A percentile compares a stretch with the other conserved stretches of the same genome.
phyloP scores from a whole-genome alignment of 805 yeast genomes.

The Cyberlindnera mississippiensis region DNA sequence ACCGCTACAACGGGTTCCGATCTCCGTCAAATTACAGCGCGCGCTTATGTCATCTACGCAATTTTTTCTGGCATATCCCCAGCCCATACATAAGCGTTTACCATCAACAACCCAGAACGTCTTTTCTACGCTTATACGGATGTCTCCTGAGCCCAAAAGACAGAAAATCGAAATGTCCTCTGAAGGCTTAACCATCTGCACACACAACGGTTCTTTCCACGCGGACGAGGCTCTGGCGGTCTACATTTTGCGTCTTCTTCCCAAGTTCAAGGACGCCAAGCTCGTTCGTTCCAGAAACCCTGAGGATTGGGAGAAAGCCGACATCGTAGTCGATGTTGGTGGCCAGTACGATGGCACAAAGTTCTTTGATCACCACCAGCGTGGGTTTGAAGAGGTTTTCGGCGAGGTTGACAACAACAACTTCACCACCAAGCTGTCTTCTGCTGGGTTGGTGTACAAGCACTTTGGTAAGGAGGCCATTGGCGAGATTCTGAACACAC shows the following conservation, averaged over 20 bases:
- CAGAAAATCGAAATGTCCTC: slow-evolving; percentile 25
- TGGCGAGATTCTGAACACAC: slow-evolving; percentile 41
- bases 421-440: slow-evolving; percentile 75
- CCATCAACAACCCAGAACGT: too few relatives aligned
- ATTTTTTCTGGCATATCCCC: slow-evolving; percentile 2
- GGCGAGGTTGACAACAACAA: slow-evolving; percentile 32
- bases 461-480: slow-evolving; percentile 76
- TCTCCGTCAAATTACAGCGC: slow-evolving; percentile 6
- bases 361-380: slow-evolving; percentile 94
- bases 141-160: slow-evolving; percentile 21
- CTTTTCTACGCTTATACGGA: neutral
- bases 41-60: slow-evolving; percentile 11
- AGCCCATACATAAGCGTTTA: neutral
- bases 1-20: too few relatives aligned
- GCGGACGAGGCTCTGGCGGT: slow-evolving; percentile 97
- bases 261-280: slow-evolving; percentile 60
- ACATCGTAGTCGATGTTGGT: slow-evolving; percentile 92
- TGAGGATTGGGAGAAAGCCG: slow-evolving; percentile 77
- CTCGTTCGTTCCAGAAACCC: slow-evolving; percentile 84
- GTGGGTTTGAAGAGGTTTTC: slow-evolving; percentile 81
- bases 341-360: slow-evolving; percentile 85
- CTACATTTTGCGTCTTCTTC: slow-evolving; percentile 70
- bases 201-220: slow-evolving; percentile 92
- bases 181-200: slow-evolving; percentile 61
- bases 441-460: slow-evolving; percentile 92